Base-by-base conservation (phyloP, 345 rosid genomes). In the Corymbia maculata region DNA sequence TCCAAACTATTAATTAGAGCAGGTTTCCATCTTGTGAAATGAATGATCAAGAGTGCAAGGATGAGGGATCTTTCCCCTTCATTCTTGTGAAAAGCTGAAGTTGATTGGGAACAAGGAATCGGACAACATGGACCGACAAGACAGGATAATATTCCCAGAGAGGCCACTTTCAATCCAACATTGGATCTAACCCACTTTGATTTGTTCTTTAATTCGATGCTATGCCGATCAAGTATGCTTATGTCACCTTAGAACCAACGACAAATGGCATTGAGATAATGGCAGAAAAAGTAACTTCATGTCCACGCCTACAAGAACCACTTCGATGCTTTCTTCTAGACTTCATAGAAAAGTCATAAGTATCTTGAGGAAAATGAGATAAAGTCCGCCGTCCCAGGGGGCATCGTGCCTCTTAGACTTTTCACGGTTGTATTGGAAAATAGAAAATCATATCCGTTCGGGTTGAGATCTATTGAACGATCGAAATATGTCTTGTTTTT, bases 361-460 rank as follows among this genome's bases (percentile, higher is more conserved):
- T 75, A 42, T 19, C 47, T 42, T 42, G 28, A 42, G 13, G 28
- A 42, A 75, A 75, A 42, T 42, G 49, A 75, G 49, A 42, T 19
- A 12, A 36, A 42, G 49, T 75, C 8, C 7, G 49, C 28, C 7
- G 28, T 4, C 28, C 1, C 0, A 22, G 9, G 12, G 24, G n/a
- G 30, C 11, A 59, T 59, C 6, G 49, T 42, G 14, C 84, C 28
- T 75, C 28, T 3, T 24, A 11, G 45, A 75, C 28, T 42, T 36
- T 75, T 12, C 4, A 19, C 49, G 2, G 26, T 36, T 4, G 26
- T 17, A 36, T 70, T 6, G 7, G 2, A 36, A 70, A 70, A 36
- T 70, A 70, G 13, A 70, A 36, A 70, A 70, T 70, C 45, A 36
- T 70, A 70, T 36, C 26, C 26, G 30, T n/a, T 64, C 36, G 36